Conservation (phyloP, 2,329 filamentous ascomycete species). For the Ceratocystis destructans region DNA sequence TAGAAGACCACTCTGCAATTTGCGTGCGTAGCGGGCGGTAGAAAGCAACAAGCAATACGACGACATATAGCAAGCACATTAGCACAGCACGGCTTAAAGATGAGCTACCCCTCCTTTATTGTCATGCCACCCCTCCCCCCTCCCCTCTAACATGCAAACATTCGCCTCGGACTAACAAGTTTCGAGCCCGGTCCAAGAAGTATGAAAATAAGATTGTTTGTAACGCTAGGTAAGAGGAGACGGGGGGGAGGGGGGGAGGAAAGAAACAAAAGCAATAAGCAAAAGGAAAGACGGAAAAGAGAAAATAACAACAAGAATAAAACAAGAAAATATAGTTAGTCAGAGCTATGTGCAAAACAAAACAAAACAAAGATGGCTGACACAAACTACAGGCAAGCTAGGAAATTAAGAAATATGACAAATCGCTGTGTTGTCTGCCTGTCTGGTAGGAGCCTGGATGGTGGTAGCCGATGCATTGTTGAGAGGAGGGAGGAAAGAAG, state of each 20-base stretch:
- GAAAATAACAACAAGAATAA: background rate
- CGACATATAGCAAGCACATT: no score
- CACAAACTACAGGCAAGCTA: background rate
- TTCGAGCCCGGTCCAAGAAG: background rate
- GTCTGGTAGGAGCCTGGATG: background rate
- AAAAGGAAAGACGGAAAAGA: background rate
- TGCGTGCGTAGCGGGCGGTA: no score
- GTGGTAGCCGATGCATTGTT: background rate
- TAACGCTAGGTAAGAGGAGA: no score
- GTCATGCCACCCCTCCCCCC: no score
- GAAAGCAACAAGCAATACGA: no score
- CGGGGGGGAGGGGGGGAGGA: background rate
- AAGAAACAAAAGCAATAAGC: background rate
- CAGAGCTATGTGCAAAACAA: background rate
- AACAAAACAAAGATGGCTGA: background rate
- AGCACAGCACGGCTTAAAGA: no score
- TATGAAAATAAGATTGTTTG: no score
- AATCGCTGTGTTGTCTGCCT: background rate
- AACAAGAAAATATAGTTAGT: background rate
- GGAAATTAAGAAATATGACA: background rate
- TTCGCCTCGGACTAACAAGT: background rate
- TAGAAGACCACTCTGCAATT: no score
- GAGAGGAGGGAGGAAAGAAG: background rate
- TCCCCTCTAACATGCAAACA: background rate
- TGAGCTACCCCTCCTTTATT: no score